Evolutionary conservation across 2,329 filamentous ascomycete species (phyloP), one percentile per base, ranked within the genome.

Genomic region (Fonsecaea pugnacius): DNA sequence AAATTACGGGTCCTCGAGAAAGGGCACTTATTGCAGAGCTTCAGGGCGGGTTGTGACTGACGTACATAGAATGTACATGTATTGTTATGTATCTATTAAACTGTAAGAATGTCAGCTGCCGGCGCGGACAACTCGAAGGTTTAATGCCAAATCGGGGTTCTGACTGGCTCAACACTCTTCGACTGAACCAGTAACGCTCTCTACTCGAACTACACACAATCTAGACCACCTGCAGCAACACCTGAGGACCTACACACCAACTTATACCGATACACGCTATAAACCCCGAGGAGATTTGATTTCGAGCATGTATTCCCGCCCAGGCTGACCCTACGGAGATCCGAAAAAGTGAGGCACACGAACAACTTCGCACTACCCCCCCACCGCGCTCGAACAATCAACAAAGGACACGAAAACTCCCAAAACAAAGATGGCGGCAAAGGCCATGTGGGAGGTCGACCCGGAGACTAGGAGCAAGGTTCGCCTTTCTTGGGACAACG

Each of bases 391-490:
- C 57, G 4, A 32, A 24, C 51, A n/a, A 33, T 35, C 16, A 38
- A 54, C 4, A 30, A 30, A 30, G 27, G 27, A 54, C 18, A 50
- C 65, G 46, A 61, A 36, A 58, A 58, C 35, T 64, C 33, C 35
- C 38, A 21, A 48, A 62, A 30, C 27, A 30, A 66, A 62, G 24
- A 71, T 71, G 70, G 64, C 70, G 27, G 68, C 70, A 57, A 70
- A 70, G 57, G 70, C 70, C 80, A 94, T 96, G 90, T 99, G 95
- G 95, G 95, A 99, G 82, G 92, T 99, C 70, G 95, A 99, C 79
- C 95, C 95, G 55, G 94, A 98, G 83, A 98, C 94, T 67, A 88
- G 92, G 80, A 92, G 90, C 75, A 98, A 98, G 87, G 93, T 96
- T 81, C 30, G 51, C 32, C 21, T 32, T 18, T 6, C 40, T 27